These are phyloP conservation scores for Rhizophlyctis rosea DNA, from an alignment of 192 early-diverging fungal genomes.

Conservation along the genomic window DNA sequence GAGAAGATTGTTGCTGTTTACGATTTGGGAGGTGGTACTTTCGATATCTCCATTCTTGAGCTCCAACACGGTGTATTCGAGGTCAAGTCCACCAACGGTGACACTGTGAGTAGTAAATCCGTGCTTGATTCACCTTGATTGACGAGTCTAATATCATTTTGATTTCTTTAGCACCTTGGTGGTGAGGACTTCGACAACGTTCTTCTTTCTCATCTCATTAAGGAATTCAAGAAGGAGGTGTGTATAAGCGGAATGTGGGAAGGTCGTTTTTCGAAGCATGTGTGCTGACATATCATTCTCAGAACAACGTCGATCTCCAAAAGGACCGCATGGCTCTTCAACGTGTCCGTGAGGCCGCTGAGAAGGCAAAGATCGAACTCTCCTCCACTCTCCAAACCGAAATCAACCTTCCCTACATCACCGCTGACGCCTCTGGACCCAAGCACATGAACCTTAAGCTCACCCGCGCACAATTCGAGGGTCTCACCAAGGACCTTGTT, in stretches of 20 bases:
- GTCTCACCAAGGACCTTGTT: conserved; percentile 74
- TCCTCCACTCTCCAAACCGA: conserved; percentile 93
- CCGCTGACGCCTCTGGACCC: conserved; percentile 81
- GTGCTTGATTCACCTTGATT: no score
- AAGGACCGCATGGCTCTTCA: conserved; percentile 94
- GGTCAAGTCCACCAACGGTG: conserved; percentile 97
- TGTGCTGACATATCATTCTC: conserved; percentile 2
- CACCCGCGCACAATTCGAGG: conserved; percentile 86
- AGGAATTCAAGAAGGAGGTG: conserved; percentile 88
- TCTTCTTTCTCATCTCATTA: conserved; percentile 74
- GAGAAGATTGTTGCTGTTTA: conserved; percentile 94
- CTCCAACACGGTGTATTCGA: conserved; percentile 98
- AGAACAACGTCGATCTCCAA: conserved; percentile 74
- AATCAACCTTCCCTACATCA: conserved; percentile 96
- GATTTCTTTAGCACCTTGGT: conserved; percentile 43
- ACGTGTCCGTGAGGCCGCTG: conserved; percentile 94
- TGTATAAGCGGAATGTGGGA: background rate
- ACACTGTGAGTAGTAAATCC: conserved; percentile 55
- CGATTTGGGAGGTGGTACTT: conserved; percentile 98
- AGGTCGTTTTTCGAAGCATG: background rate
- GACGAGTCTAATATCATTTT: no score
- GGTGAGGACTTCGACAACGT: conserved; percentile 67
- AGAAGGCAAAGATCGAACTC: conserved; percentile 99
- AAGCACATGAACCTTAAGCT: conserved; percentile 98
- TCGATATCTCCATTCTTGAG: conserved; percentile 98